Conservation (phyloP, 192 early-diverging fungal genomes). For the Coemansia reversa region DNA sequence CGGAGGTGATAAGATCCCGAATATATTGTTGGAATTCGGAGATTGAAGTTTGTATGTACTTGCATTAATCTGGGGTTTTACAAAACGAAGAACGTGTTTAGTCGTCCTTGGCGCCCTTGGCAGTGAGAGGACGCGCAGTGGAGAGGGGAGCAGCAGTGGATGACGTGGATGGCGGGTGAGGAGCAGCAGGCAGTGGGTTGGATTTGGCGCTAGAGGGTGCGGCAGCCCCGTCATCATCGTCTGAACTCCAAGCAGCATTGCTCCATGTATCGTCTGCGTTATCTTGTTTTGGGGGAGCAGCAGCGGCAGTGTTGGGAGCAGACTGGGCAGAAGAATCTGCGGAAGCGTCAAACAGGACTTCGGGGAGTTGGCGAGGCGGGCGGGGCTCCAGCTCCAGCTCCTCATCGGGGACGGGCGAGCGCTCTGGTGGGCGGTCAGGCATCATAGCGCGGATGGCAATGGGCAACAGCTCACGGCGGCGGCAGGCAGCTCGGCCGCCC, state of each 20-base stretch:
- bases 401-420: conserved; percentile 10
- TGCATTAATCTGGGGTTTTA: neutral
- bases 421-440: conserved; percentile 30
- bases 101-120: conserved; percentile 32
- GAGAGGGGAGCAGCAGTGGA: neutral
- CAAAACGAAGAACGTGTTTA: neutral
- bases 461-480: conserved; percentile 49
- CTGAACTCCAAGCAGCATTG: neutral
- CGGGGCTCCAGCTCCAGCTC: conserved; percentile 34
- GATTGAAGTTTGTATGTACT: neutral
- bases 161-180: neutral
- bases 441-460: conserved; percentile 47
- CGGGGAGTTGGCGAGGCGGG: neutral
- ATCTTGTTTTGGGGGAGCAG: neutral
- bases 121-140: conserved; percentile 1
- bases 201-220: neutral
- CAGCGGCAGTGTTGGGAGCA: neutral
- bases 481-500: conserved; percentile 45
- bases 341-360: conserved; percentile 28
- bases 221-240: neutral
- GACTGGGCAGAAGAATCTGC: neutral
- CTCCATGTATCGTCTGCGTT: neutral
- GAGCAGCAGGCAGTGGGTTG: neutral
- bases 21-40: neutral
- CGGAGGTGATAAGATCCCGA: neutral